These are phyloP conservation scores for Eremochloa ophiuroides DNA, from an alignment of 176 grass and related monocot genomes.

Conservation along the genomic window DNA sequence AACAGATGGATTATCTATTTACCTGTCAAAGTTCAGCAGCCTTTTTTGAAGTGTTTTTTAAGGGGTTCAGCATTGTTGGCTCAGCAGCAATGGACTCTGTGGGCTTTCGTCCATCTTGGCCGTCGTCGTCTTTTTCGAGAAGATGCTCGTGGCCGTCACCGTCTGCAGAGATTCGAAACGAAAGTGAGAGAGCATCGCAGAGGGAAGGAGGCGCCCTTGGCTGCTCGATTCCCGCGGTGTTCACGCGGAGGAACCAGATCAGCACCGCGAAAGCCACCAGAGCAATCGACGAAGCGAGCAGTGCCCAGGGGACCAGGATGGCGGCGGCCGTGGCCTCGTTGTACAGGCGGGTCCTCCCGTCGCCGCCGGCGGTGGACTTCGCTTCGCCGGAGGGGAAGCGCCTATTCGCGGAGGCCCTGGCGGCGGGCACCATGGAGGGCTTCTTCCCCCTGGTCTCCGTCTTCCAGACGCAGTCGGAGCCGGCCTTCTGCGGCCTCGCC, in stretches of 20 bases:
- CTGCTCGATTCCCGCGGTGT: neutral
- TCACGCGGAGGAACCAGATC: slow-evolving; percentile 3
- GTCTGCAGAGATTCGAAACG: neutral
- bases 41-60: no score
- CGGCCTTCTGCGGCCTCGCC: slow-evolving; percentile 83
- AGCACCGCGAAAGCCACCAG: neutral
- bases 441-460: slow-evolving; percentile 79
- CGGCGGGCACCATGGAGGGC: slow-evolving; percentile 77
- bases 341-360: slow-evolving; percentile 77
- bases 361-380: slow-evolving; percentile 91
- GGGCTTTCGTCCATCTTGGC: neutral
- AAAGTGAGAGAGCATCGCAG: neutral
- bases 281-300: neutral
- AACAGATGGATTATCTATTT: neutral
- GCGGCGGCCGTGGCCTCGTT: slow-evolving; percentile 62
- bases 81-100: no score
- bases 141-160: neutral
- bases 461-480: slow-evolving; percentile 92
- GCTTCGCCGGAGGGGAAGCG: slow-evolving; percentile 73
- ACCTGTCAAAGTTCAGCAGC: no score
- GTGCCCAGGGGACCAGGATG: neutral
- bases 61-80: no score
- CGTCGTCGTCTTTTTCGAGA: neutral
- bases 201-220: neutral
- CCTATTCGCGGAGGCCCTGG: slow-evolving; percentile 67